These are phyloP conservation scores for Fomitopsis betulina DNA, from an alignment of 1,284 basidiomycete genomes.

Conservation along the genomic window DNA sequence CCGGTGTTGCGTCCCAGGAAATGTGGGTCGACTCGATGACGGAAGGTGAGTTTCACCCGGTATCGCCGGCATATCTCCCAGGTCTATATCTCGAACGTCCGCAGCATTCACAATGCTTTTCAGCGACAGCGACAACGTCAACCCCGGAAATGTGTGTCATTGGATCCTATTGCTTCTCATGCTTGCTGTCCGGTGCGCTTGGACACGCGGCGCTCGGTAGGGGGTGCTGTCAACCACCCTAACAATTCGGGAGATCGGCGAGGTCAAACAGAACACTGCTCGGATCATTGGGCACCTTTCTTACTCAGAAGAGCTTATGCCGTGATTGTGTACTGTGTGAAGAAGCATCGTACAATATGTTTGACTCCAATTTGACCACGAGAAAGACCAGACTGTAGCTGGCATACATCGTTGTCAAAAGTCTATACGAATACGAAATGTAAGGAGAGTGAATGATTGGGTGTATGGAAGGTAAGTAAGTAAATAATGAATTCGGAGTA, in stretches of 20 bases:
- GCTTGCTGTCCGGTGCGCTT: slow-evolving; percentile 1
- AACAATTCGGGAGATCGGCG: slow-evolving; percentile 42
- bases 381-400: too few relatives aligned
- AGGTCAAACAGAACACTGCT: slow-evolving; percentile 40
- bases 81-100: background rate
- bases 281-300: slow-evolving; percentile 31
- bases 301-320: background rate
- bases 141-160: slow-evolving; percentile 16
- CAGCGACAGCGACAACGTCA: too few relatives aligned
- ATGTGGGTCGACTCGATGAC: background rate
- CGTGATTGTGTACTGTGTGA: background rate
- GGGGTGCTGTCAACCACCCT: slow-evolving; percentile 40
- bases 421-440: too few relatives aligned
- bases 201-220: background rate
- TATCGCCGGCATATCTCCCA: background rate
- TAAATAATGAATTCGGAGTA: too few relatives aligned
- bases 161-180: background rate
- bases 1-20: background rate
- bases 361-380: background rate
- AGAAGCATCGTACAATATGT: background rate
- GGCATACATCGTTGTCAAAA: too few relatives aligned
- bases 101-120: background rate
- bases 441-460: too few relatives aligned
- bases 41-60: background rate
- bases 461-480: too few relatives aligned